phyloP scores from a whole-genome alignment of 2,329 filamentous ascomycete genomes.

The Alternaria sp. region DNA sequence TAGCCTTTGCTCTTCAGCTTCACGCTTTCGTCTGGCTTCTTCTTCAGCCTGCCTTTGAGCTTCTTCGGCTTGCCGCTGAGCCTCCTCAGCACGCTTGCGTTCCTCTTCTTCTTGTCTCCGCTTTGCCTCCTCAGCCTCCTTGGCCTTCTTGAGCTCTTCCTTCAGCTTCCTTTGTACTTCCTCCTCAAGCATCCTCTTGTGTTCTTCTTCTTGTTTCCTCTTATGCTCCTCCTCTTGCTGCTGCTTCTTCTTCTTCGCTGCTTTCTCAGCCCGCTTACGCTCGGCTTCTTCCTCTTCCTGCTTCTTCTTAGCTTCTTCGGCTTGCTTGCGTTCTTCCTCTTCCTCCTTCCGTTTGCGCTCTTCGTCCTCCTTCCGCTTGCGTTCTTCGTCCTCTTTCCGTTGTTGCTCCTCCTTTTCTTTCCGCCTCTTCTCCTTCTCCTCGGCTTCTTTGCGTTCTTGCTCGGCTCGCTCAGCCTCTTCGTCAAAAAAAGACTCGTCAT shows the following conservation, averaged over 20 bases:
- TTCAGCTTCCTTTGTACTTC: not conserved
- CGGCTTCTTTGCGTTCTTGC: slow-evolving; percentile 25
- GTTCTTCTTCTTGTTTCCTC: slow-evolving; percentile 63
- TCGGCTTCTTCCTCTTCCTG: slow-evolving; percentile 11
- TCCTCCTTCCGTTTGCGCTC: not conserved
- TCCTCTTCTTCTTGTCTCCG: slow-evolving; percentile 72
- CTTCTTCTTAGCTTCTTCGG: slow-evolving; percentile 14
- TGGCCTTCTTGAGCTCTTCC: slow-evolving; percentile 46
- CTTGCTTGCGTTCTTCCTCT: slow-evolving; percentile 28
- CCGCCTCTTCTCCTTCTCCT: slow-evolving; percentile 11
- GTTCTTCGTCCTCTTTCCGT: slow-evolving; percentile 9
- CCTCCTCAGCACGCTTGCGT: slow-evolving; percentile 45
- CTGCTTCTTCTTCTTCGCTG: not conserved
- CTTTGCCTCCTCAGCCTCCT: slow-evolving; percentile 51
- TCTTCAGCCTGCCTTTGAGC: slow-evolving; percentile 48
- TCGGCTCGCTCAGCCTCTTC: slow-evolving; percentile 67
- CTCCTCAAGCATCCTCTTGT: slow-evolving; percentile 1
- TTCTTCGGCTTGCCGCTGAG: slow-evolving; percentile 55
- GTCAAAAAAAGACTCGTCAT: slow-evolving; percentile 43
- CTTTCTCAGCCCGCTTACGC: not conserved
- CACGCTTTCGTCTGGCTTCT: slow-evolving; percentile 53
- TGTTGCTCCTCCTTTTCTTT: slow-evolving; percentile 9
- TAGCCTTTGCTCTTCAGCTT: slow-evolving; percentile 53
- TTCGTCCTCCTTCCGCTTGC: not conserved
- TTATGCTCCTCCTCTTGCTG: slow-evolving; percentile 19